Percentiles rank a stretch among this genome's conserved stretches.
These are phyloP conservation scores for Fusarium sp. DNA, from an alignment of 2,329 filamentous ascomycete species.

Conservation along the genomic window DNA sequence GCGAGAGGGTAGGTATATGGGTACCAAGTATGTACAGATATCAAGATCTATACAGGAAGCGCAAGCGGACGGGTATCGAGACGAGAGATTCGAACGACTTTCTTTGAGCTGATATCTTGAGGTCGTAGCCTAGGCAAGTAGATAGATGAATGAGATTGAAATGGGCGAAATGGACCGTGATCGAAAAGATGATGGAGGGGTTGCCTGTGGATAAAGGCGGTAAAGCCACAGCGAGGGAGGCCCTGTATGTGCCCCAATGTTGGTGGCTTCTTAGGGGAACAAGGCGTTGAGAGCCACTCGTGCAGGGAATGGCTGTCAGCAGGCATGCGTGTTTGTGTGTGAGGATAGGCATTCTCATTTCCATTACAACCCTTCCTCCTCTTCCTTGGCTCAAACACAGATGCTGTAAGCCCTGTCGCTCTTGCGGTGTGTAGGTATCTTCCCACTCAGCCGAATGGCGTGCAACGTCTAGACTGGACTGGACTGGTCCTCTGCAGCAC, in stretches of 20 bases:
- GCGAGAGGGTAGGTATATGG: neutral
- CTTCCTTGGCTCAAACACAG: neutral
- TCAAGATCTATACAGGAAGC: slow-evolving; percentile 1
- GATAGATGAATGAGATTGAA: neutral
- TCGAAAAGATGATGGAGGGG: neutral
- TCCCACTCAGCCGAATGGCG: neutral
- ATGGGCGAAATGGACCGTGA: neutral
- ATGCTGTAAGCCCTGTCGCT: neutral
- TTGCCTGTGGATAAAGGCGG: neutral
- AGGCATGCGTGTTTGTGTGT: neutral
- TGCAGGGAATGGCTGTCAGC: neutral
- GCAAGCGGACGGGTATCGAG: neutral
- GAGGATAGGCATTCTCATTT: neutral
- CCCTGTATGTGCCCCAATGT: neutral
- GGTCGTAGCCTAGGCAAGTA: neutral
- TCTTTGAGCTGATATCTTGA: neutral
- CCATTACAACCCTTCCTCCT: neutral
- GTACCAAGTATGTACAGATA: slow-evolving; percentile 7
- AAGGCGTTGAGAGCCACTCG: neutral
- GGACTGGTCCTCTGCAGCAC: neutral
- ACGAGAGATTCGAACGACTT: neutral
- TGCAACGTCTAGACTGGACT: neutral
- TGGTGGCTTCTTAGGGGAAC: neutral
- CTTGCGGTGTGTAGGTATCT: neutral
- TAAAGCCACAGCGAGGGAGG: slow-evolving; percentile 3